Conservation (phyloP, 805 yeast genomes). For the Jamesozyma spencerorum region DNA sequence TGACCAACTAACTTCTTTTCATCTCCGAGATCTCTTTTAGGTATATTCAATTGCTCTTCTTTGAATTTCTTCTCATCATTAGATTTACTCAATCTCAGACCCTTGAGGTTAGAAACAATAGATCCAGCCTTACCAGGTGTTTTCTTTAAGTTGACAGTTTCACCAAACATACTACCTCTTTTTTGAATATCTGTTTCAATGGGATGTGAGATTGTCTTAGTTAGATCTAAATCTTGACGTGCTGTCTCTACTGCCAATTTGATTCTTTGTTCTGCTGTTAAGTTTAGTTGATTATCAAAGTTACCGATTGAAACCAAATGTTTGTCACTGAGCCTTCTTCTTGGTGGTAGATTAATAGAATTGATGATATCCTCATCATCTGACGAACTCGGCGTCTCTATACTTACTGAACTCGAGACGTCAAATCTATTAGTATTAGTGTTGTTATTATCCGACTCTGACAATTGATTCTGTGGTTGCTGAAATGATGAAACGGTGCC, state of each 20-base stretch:
- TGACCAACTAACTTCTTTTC: too few relatives aligned
- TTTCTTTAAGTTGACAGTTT: not conserved
- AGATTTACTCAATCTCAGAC: not conserved
- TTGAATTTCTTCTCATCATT: not conserved
- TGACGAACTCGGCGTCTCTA: not conserved
- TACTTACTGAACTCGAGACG: not conserved
- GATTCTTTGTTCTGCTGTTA: conserved; percentile 1
- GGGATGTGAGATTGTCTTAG: not conserved
- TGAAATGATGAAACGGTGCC: too few relatives aligned
- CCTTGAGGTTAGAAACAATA: too few relatives aligned
- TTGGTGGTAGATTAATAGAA: conserved; percentile 9
- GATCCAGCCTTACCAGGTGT: not conserved
- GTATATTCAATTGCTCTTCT: not conserved
- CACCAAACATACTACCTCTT: conserved; percentile 1
- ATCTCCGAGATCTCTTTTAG: not conserved
- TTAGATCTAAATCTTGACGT: not conserved
- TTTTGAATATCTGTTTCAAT: not conserved
- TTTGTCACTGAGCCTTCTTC: not conserved
- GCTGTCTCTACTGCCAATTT: conserved; percentile 1
- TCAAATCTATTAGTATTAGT: too few relatives aligned
- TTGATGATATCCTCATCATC: conserved; percentile 7
- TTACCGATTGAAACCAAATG: too few relatives aligned
- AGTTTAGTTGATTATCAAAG: too few relatives aligned
- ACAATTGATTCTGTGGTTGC: too few relatives aligned
- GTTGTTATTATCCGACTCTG: too few relatives aligned